Evolutionary conservation across 441 rosid species (phyloP).

Genomic region (Erodium texanum): DNA sequence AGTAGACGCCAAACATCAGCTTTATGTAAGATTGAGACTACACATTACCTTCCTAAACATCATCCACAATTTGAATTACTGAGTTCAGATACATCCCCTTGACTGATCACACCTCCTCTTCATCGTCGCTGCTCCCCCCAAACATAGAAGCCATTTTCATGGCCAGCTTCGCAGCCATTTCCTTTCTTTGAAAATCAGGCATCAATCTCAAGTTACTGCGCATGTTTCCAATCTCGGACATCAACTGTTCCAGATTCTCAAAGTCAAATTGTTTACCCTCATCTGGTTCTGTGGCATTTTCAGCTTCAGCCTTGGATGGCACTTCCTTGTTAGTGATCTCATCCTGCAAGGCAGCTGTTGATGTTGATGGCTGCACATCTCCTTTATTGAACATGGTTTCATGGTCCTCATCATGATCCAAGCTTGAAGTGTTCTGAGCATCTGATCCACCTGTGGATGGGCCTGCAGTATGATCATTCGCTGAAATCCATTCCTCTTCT

Average conservation of each 20-base stretch:
- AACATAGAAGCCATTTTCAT: no score
- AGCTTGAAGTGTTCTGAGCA: conserved; percentile 21
- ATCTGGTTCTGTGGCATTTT: conserved; percentile 20
- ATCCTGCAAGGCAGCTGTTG: conserved; percentile 23
- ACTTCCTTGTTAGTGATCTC: conserved; percentile 23
- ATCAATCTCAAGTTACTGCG: conserved; percentile 62
- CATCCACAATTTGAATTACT: no score
- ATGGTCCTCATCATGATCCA: conserved; percentile 22
- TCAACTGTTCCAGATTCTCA: conserved; percentile 77
- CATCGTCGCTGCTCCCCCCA: conserved; percentile 60
- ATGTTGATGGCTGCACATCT: no score
- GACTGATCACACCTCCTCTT: conserved; percentile 29
- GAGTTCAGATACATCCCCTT: no score
- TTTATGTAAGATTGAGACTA: no score
- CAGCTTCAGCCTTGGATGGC: no score
- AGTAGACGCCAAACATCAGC: no score
- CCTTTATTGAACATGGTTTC: conserved; percentile 20
- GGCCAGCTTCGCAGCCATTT: no score
- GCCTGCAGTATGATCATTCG: conserved; percentile 27
- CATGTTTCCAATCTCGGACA: conserved; percentile 80
- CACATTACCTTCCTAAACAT: no score
- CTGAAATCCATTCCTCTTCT: conserved; percentile 63
- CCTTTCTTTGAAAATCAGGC: conserved; percentile 86
- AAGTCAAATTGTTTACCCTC: conserved; percentile 37
- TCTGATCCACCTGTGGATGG: conserved; percentile 26